Evolutionary conservation across 2,329 filamentous ascomycete species (phyloP), one percentile per base, ranked within the genome.

Genomic region (Apiospora kogelbergensis): DNA sequence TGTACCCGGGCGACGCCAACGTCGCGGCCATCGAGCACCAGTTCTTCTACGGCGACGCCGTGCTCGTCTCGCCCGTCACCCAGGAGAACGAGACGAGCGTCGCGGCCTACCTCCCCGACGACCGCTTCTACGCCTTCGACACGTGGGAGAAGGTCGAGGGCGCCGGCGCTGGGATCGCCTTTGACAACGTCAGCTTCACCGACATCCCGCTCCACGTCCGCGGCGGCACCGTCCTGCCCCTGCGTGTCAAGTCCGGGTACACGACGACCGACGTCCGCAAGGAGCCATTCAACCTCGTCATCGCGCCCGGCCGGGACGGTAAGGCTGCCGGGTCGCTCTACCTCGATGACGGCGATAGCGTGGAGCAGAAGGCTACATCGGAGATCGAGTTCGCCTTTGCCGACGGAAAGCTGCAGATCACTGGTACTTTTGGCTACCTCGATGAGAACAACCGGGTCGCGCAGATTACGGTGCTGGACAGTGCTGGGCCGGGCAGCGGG

Each of bases 321-420:
- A 87, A 81, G 7, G 93, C 93, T 0, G 78, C 76, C 1, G 93
- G 93, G 0, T 83, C 84, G 66, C 82, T 96, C 68, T 96, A 95
- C 77, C 81, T 96, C 6, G 93, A 96, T 73, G 93, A 97, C 70
- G 93, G 93, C 10, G 89, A 90, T 69, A 89, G 86, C 33, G 74
- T 95, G 65, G 81, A 87, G 69, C 92, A 92, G 78, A 71, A 80
- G 2, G 77, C 74, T 0, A 87, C 84, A n/a, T 88, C 85, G 7
- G 81, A 87, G 68, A 83, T 94, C 67, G 78, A 81, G 17, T 92
- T 95, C 73, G 73, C 77, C 10, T 95, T 89, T 76, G 80, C 84
- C 63, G 76, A 84, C 2, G 86, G 86, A 42, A 80, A 80, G 68
- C 83, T 92, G 30, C 80, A 73, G 0, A 79, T 85, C 44, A 81